Conservation (phyloP, 2,329 filamentous ascomycete genomes). For the Colletotrichum nymphaeae region DNA sequence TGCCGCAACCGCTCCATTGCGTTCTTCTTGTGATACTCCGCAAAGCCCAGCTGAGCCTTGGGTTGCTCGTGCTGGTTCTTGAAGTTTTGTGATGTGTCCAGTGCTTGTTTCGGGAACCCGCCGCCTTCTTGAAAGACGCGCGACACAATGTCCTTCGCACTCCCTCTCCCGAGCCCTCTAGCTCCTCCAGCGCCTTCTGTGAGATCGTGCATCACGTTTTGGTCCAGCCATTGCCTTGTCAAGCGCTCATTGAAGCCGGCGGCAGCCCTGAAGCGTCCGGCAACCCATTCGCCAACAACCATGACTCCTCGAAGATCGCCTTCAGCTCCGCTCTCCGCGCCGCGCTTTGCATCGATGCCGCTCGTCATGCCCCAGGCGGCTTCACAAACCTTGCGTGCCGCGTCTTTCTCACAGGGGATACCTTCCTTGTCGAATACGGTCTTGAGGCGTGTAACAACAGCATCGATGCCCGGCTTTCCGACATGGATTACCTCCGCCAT, state of each 20-base stretch:
- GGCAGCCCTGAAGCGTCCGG: slow-evolving; percentile 71
- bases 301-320: slow-evolving; percentile 85
- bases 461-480: slow-evolving; percentile 87
- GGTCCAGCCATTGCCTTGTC: slow-evolving; percentile 82
- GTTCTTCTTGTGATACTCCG: slow-evolving; percentile 77
- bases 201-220: slow-evolving; percentile 75
- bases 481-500: slow-evolving; percentile 93
- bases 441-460: slow-evolving; percentile 85
- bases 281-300: slow-evolving; percentile 90
- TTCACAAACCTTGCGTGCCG: slow-evolving; percentile 85
- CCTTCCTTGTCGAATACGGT: slow-evolving; percentile 89
- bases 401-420: slow-evolving; percentile 88
- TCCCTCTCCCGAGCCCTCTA: slow-evolving; percentile 77
- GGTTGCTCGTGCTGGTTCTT: slow-evolving; percentile 63
- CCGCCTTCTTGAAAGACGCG: slow-evolving; percentile 85
- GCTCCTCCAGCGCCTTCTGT: slow-evolving; percentile 78
- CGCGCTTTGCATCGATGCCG: slow-evolving; percentile 75
- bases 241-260: slow-evolving; percentile 58
- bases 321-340: slow-evolving; percentile 74
- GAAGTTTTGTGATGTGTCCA: slow-evolving; percentile 47
- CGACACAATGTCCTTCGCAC: slow-evolving; percentile 78
- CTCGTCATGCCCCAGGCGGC: slow-evolving; percentile 83
- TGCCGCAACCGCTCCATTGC: slow-evolving; percentile 78
- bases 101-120: slow-evolving; percentile 74
- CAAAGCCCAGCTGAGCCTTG: slow-evolving; percentile 73